Conservation (phyloP, 2,329 filamentous ascomycete species). For the Gnomoniopsis sp. region DNA sequence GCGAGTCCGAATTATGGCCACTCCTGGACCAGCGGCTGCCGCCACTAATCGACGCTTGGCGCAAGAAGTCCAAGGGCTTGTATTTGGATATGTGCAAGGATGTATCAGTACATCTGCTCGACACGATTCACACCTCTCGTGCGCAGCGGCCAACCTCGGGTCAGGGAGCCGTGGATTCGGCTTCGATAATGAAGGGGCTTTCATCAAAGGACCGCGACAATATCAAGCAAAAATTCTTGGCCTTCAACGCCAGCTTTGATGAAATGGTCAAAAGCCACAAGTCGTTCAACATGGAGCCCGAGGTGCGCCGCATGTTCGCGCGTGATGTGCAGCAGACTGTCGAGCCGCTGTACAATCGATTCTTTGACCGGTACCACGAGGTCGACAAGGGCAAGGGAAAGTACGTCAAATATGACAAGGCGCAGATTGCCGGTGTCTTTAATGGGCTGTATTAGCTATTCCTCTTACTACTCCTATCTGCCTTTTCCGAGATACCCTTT, state of each 20-base stretch:
- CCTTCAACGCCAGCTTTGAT: conserved; percentile 88
- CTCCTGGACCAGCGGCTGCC: conserved; percentile 66
- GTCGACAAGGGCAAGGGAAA: conserved; percentile 97
- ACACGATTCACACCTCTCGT: conserved; percentile 87
- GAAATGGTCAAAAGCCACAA: conserved; percentile 83
- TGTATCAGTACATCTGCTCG: conserved; percentile 77
- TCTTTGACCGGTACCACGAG: conserved; percentile 97
- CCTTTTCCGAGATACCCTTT: background rate
- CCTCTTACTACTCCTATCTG: background rate
- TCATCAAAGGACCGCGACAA: conserved; percentile 90
- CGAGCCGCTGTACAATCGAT: conserved; percentile 89
- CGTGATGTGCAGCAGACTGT: conserved; percentile 87
- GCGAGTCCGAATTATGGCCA: conserved; percentile 71
- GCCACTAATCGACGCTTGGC: conserved; percentile 70
- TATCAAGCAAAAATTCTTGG: conserved; percentile 93
- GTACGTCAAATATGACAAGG: conserved; percentile 96
- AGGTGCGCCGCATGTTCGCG: conserved; percentile 76
- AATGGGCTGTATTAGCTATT: conserved; percentile 42
- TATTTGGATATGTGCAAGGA: conserved; percentile 91
- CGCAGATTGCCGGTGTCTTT: conserved; percentile 67
- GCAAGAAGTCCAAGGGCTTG: conserved; percentile 76
- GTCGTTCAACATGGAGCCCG: conserved; percentile 81
- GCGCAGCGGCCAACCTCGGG: conserved; percentile 67
- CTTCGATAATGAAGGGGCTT: conserved; percentile 77
- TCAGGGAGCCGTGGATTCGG: conserved; percentile 69